Evolutionary conservation across 208 protist genomes (phyloP).

Genomic region (Leishmania turanica): DNA sequence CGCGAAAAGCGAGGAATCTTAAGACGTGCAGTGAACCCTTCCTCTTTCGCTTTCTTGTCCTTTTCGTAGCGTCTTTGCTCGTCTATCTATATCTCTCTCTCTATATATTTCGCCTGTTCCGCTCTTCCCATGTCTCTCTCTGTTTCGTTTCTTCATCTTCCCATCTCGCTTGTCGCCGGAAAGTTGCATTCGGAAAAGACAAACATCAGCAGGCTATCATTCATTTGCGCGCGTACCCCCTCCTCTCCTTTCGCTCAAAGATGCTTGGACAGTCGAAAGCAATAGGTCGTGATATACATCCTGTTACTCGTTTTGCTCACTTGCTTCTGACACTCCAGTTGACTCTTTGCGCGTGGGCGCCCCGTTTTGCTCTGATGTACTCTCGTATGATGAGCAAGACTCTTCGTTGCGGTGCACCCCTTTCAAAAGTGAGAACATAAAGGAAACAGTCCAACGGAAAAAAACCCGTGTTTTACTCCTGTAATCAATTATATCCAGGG

Average conservation of each 20-base stretch:
- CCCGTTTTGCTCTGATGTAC: constrained; percentile 2
- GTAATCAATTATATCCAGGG: neutral
- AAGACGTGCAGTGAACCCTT: neutral
- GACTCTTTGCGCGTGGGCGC: neutral
- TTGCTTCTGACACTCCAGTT: neutral
- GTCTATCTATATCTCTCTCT: neutral
- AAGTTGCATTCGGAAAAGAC: neutral
- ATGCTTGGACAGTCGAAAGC: neutral
- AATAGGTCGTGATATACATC: neutral
- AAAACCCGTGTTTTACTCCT: neutral
- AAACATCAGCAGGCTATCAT: neutral
- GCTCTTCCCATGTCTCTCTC: constrained; percentile 10
- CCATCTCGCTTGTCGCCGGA: neutral
- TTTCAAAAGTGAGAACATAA: neutral
- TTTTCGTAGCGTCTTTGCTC: neutral
- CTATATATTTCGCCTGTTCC: neutral
- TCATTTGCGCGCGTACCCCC: neutral
- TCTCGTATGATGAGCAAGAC: neutral
- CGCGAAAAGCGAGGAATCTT: neutral
- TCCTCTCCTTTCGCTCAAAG: neutral
- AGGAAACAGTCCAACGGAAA: neutral
- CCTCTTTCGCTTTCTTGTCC: neutral
- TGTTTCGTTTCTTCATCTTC: neutral
- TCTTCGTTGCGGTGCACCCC: constrained; percentile 10
- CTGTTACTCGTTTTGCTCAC: neutral